phyloP scores from a whole-genome alignment of 495 filamentous ascomycete genomes.

The Aspergillus baeticus region DNA sequence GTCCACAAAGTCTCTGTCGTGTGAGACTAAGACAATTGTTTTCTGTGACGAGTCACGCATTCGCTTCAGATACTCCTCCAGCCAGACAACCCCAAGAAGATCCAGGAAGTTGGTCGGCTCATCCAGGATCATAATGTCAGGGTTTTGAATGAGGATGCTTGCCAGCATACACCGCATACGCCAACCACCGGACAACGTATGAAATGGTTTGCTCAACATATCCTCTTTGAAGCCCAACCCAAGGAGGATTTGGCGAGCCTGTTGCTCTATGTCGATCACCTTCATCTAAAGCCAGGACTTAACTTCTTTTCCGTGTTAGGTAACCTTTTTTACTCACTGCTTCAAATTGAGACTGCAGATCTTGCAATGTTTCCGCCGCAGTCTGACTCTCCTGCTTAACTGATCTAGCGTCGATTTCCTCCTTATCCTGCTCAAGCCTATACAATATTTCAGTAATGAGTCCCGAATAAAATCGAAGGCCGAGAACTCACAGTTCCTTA shows the following conservation, averaged over 20 bases:
- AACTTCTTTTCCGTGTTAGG: not conserved
- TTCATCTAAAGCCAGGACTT: constrained; percentile 31
- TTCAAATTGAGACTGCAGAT: constrained; percentile 56
- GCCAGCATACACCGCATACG: constrained; percentile 71
- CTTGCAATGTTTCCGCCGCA: constrained; percentile 60
- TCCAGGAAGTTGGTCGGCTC: constrained; percentile 87
- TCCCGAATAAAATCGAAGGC: constrained; percentile 1
- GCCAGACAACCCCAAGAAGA: constrained; percentile 78
- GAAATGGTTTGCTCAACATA: constrained; percentile 53
- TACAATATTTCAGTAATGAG: constrained; percentile 3
- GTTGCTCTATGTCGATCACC: constrained; percentile 49
- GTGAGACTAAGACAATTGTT: constrained; percentile 69
- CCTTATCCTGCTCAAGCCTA: constrained; percentile 53
- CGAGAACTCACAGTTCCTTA: constrained; percentile 38
- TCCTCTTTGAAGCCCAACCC: constrained; percentile 72
- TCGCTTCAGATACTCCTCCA: constrained; percentile 64
- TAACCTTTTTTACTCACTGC: constrained; percentile 32
- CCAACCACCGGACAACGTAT: constrained; percentile 76
- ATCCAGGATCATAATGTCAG: constrained; percentile 79
- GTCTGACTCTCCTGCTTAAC: constrained; percentile 61
- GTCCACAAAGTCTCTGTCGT: constrained; percentile 75
- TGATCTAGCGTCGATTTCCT: constrained; percentile 51
- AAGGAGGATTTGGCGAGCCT: constrained; percentile 60
- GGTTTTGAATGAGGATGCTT: constrained; percentile 62
- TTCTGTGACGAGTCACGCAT: constrained; percentile 40